These are phyloP conservation scores for Candida corydali DNA, from an alignment of 805 yeast species.

Conservation along the genomic window DNA sequence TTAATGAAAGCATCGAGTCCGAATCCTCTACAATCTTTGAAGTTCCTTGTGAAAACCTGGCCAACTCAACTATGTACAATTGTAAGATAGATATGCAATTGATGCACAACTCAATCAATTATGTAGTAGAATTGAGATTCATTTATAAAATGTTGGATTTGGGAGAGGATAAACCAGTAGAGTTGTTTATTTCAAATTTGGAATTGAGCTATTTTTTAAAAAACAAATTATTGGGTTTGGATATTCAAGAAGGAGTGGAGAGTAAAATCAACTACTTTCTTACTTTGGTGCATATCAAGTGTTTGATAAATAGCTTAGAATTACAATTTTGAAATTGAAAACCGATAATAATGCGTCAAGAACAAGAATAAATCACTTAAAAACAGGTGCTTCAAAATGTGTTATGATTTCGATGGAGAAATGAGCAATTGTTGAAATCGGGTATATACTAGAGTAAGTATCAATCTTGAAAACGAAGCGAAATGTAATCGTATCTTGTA, in stretches of 20 bases:
- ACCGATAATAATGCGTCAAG: slow-evolving; percentile 16
- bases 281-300: slow-evolving; percentile 9
- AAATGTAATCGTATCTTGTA: too few relatives aligned
- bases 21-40: not conserved
- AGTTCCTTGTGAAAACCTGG: not conserved
- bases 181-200: slow-evolving; percentile 10
- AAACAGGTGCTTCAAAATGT: too few relatives aligned
- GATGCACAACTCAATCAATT: not conserved
- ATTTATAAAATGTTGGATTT: slow-evolving; percentile 6
- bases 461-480: too few relatives aligned
- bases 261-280: slow-evolving; percentile 10
- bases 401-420: too few relatives aligned
- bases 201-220: slow-evolving; percentile 13
- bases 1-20: not conserved
- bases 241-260: slow-evolving; percentile 9
- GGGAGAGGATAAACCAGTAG: slow-evolving; percentile 4
- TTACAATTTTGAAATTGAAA: slow-evolving; percentile 8
- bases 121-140: slow-evolving; percentile 9
- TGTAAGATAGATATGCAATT: slow-evolving; percentile 12
- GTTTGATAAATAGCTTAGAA: slow-evolving; percentile 14
- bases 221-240: slow-evolving; percentile 10
- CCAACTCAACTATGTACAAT: slow-evolving; percentile 8
- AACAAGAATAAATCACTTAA: too few relatives aligned
- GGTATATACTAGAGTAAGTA: too few relatives aligned
- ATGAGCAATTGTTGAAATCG: too few relatives aligned